phyloP scores from a whole-genome alignment of 2,329 filamentous ascomycete genomes.

The Phaeosphaeriaceae sp. region DNA sequence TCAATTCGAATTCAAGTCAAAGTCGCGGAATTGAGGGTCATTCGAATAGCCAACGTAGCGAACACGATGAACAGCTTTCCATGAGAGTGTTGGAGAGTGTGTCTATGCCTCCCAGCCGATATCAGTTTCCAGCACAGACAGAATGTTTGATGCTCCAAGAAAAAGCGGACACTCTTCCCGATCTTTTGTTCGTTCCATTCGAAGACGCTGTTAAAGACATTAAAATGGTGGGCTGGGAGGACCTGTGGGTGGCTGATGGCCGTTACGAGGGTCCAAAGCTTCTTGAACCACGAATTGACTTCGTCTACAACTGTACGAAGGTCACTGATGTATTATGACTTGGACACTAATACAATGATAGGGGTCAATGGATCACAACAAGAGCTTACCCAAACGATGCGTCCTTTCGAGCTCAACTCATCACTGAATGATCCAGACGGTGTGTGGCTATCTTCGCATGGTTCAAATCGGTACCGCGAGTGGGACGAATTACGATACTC shows the following conservation, averaged over 20 bases:
- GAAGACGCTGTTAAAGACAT: slow-evolving; percentile 50
- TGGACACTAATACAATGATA: neutral
- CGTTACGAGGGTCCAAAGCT: slow-evolving; percentile 42
- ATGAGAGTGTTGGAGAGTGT: neutral
- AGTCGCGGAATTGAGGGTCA: neutral
- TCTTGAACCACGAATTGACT: slow-evolving; percentile 53
- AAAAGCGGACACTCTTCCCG: slow-evolving; percentile 44
- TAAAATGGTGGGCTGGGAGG: slow-evolving; percentile 52
- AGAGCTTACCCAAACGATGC: slow-evolving; percentile 48
- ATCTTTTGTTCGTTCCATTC: slow-evolving; percentile 52
- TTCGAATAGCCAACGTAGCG: neutral
- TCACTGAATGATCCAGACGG: slow-evolving; percentile 52
- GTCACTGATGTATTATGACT: neutral
- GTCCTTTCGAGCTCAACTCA: slow-evolving; percentile 51
- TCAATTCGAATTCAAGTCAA: neutral
- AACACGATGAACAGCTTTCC: neutral
- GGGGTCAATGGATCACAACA: slow-evolving; percentile 56
- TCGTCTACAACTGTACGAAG: slow-evolving; percentile 50
- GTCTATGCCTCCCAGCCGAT: neutral
- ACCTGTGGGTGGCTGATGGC: slow-evolving; percentile 51
- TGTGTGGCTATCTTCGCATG: slow-evolving; percentile 52
- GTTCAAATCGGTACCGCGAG: slow-evolving; percentile 55
- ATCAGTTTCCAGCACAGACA: neutral
- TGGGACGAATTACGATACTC: slow-evolving; percentile 57
- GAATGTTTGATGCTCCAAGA: slow-evolving; percentile 13